Base-by-base conservation (phyloP, 305 asterid genomes). In the Plantago lanceolata region DNA sequence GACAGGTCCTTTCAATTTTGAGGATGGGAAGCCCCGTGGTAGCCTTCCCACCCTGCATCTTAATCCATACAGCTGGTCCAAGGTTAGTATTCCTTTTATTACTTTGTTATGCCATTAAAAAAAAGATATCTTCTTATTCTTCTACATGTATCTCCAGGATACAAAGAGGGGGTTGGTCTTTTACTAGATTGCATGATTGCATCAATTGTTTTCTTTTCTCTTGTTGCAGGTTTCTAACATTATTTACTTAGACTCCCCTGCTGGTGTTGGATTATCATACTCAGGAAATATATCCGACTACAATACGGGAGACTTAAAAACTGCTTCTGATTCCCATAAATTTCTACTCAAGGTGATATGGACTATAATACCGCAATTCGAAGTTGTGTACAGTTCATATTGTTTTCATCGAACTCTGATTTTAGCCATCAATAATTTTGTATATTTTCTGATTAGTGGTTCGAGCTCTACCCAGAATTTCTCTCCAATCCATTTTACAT, bases 1-100 rank as follows among this genome's bases (percentile, higher is more conserved):
- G 67, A 68, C 85, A 93, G 97, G 99, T 55, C 99, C 99, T 47
- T 93, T 93, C 81, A 93, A 89, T 79, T 93, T 85, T 54, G 87
- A 77, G 75, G 78, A 67, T 53, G 94, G 94, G 66, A 71, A 81
- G 69, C 72, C 85, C 1, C 69, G 58, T 44, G 75, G 68, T 31
- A 79, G 88, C 94, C 74, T 87, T 50, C 97, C 99, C 52, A 79
- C 78, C 45, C 73, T 93, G 73, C 95, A 84, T 68, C 88, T 78
- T 64, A 93, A 89, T 78, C 96, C 94, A 55, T 79, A 84, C 79
- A 87, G 89, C 81, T 93, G 99, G 99, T 67, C 99, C 63, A 93
- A 93, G 96, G 99, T 93, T 72, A 71, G 57, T 47, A 67, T 75
- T 67, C 62, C 51, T 9, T 18, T 20, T 28, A 7, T 53, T 68